Evolutionary conservation across 495 filamentous ascomycete species (phyloP).

Genomic region (Cercophora scortea): DNA sequence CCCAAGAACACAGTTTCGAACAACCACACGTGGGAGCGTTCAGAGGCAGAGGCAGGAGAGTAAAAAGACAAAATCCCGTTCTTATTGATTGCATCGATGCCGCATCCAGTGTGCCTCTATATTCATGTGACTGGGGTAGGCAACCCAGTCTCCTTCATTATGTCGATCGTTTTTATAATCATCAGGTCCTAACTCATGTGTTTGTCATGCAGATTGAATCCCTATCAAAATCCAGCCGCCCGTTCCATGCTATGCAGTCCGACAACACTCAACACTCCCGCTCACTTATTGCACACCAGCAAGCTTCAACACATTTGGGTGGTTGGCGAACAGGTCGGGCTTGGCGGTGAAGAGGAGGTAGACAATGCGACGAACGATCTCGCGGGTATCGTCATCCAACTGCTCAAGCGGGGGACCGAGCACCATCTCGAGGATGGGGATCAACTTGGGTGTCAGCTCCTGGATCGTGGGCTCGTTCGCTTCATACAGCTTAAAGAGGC

Average conservation of each 20-base stretch:
- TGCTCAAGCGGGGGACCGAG: constrained; percentile 74
- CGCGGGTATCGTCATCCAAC: constrained; percentile 70
- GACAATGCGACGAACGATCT: constrained; percentile 21
- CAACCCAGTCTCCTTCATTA: background rate
- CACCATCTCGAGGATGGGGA: constrained; percentile 75
- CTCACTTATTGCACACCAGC: constrained; percentile 18
- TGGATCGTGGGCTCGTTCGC: constrained; percentile 64
- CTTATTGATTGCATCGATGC: too few species aligned
- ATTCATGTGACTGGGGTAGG: background rate
- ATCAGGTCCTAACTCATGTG: constrained; percentile 17
- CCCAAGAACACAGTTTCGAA: too few species aligned
- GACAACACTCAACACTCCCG: background rate
- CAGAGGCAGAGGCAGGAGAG: too few species aligned
- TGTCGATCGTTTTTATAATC: background rate
- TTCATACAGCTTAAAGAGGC: constrained; percentile 81
- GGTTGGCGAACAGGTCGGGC: constrained; percentile 19
- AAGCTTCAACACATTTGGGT: constrained; percentile 22
- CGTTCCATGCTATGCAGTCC: constrained; percentile 16
- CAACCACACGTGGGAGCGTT: too few species aligned
- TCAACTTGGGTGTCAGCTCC: constrained; percentile 65
- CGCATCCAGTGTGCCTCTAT: background rate
- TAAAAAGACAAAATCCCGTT: too few species aligned
- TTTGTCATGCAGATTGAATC: constrained; percentile 15
- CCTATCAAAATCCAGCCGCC: constrained; percentile 4
- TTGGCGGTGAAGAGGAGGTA: constrained; percentile 21